Conservation (phyloP, 768 basidiomycete species). For the Harrya chromipes region DNA sequence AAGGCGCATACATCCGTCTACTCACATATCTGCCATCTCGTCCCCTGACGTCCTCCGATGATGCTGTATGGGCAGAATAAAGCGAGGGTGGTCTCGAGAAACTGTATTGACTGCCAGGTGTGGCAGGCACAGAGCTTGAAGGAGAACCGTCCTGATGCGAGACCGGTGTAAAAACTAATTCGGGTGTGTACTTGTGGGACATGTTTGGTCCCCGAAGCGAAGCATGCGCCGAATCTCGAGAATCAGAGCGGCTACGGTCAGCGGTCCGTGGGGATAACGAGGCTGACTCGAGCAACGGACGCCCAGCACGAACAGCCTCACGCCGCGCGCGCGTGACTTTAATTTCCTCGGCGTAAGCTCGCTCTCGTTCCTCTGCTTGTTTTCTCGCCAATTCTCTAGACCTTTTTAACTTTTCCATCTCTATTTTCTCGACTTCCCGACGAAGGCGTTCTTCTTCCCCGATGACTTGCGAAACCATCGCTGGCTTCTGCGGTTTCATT, state of each 20-base stretch:
- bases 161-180: slow-evolving; percentile 37
- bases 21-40: slow-evolving; percentile 35
- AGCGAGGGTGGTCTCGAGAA: slow-evolving; percentile 54
- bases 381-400: slow-evolving; percentile 33
- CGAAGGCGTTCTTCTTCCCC: slow-evolving; percentile 45
- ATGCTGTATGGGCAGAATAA: slow-evolving; percentile 51
- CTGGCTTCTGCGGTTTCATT: slow-evolving; percentile 3
- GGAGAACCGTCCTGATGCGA: slow-evolving; percentile 45
- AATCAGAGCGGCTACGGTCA: slow-evolving; percentile 36
- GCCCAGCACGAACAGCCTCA: slow-evolving; percentile 53
- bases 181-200: slow-evolving; percentile 46
- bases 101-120: slow-evolving; percentile 35
- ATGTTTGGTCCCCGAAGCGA: slow-evolving; percentile 26
- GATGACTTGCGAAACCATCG: slow-evolving; percentile 4
- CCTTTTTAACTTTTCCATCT: slow-evolving; percentile 51
- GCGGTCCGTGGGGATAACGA: slow-evolving; percentile 19
- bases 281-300: slow-evolving; percentile 20
- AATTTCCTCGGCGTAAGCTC: slow-evolving; percentile 56
- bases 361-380: slow-evolving; percentile 50
- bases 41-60: slow-evolving; percentile 54
- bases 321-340: slow-evolving; percentile 58
- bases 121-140: slow-evolving; percentile 44
- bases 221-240: slow-evolving; percentile 35
- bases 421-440: slow-evolving; percentile 45
- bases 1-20: slow-evolving; percentile 42